These are phyloP conservation scores for Cryphonectria carpinicola DNA, from an alignment of 2,329 filamentous ascomycete species.

Conservation along the genomic window DNA sequence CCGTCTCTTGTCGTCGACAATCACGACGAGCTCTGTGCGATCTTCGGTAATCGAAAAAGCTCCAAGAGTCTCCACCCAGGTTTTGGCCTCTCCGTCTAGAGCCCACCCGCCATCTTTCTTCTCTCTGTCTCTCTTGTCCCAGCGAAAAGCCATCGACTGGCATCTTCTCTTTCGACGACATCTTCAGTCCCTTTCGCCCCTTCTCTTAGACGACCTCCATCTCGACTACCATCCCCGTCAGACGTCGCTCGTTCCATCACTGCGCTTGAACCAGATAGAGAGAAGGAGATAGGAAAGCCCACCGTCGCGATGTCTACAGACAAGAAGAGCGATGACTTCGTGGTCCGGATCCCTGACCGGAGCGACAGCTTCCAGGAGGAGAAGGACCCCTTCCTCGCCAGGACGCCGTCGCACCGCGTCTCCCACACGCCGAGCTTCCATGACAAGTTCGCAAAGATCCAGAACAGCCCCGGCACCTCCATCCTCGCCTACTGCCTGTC, in stretches of 20 bases:
- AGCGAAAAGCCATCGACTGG: conserved; percentile 2
- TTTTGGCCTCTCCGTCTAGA: not conserved
- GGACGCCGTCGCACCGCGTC: conserved; percentile 44
- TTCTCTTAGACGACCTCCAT: not conserved
- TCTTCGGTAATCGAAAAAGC: not conserved
- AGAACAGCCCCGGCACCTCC: conserved; percentile 78
- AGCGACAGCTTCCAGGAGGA: conserved; percentile 54
- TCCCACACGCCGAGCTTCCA: conserved; percentile 40
- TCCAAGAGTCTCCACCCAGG: not conserved
- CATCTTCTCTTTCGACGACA: conserved; percentile 13
- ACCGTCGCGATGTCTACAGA: conserved; percentile 68
- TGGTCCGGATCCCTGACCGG: conserved; percentile 70
- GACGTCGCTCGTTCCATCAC: conserved; percentile 11
- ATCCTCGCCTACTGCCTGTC: conserved; percentile 90
- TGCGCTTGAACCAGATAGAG: not conserved
- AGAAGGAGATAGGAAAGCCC: conserved; percentile 8
- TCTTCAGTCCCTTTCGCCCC: not conserved
- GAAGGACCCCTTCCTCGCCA: conserved; percentile 55
- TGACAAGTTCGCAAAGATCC: conserved; percentile 53
- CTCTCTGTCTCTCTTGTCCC: not conserved
- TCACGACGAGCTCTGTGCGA: not conserved
- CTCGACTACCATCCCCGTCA: not conserved
- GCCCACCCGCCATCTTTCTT: too few relatives aligned
- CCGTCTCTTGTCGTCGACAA: not conserved
- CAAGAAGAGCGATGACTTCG: conserved; percentile 86